A percentile compares a stretch with the other conserved stretches of the same genome.
Conservation (phyloP, 2,329 filamentous ascomycete genomes). For the Parastagonospora nodorum region DNA sequence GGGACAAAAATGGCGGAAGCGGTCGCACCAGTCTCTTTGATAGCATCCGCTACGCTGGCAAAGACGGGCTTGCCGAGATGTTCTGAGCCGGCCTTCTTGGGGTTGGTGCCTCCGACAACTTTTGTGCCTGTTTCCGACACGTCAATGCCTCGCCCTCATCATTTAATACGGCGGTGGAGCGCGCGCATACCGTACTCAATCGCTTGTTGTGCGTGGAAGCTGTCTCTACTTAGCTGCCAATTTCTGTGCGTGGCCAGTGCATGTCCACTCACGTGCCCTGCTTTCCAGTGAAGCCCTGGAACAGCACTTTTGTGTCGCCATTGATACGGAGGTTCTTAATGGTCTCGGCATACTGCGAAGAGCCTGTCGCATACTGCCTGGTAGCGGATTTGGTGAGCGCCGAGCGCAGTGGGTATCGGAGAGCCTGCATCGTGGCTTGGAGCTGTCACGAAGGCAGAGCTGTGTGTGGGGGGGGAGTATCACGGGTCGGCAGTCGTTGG, state of each 20-base stretch:
- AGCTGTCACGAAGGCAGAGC: slow-evolving; percentile 33
- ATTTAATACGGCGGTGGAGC: slow-evolving; percentile 18
- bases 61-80: slow-evolving; percentile 95
- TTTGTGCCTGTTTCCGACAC: slow-evolving; percentile 72
- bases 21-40: slow-evolving; percentile 87
- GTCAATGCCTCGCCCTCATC: slow-evolving; percentile 33
- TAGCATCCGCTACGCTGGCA: slow-evolving; percentile 82
- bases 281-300: slow-evolving; percentile 96
- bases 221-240: slow-evolving; percentile 48
- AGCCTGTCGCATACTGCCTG: slow-evolving; percentile 76
- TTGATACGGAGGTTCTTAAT: slow-evolving; percentile 86
- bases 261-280: slow-evolving; percentile 71
- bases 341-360: slow-evolving; percentile 58
- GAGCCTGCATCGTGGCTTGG: slow-evolving; percentile 75
- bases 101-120: slow-evolving; percentile 97
- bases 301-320: slow-evolving; percentile 89
- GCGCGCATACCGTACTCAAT: slow-evolving; percentile 87
- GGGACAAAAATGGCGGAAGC: slow-evolving; percentile 97
- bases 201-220: slow-evolving; percentile 96
- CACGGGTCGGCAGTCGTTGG: slow-evolving; percentile 21
- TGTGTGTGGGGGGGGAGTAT: slow-evolving; percentile 18
- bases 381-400: slow-evolving; percentile 70
- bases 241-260: not conserved
- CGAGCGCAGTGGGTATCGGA: slow-evolving; percentile 74
- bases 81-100: slow-evolving; percentile 92